phyloP scores from a whole-genome alignment of 192 early-diverging fungal genomes.

The Mortierella alpina region DNA sequence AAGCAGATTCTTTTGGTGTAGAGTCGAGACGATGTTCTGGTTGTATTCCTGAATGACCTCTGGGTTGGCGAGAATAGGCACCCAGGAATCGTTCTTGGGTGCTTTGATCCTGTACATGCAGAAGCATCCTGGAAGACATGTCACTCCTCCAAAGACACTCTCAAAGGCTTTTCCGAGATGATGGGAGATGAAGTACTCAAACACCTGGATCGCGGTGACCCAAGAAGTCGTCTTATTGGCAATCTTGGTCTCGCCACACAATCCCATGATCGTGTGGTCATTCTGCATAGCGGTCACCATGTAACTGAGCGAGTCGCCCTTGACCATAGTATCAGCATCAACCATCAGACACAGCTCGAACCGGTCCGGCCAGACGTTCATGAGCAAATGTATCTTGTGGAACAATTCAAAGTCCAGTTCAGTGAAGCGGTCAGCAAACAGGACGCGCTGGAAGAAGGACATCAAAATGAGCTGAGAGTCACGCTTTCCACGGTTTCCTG shows the following conservation, averaged over 20 bases:
- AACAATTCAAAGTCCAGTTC: conserved; percentile 94
- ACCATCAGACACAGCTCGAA: conserved; percentile 88
- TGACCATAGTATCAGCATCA: conserved; percentile 92
- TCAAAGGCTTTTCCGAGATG: conserved; percentile 96
- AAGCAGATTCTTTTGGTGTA: conserved; percentile 88
- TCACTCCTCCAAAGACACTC: conserved; percentile 96
- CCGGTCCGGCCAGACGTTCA: conserved; percentile 87
- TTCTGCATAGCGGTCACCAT: conserved; percentile 95
- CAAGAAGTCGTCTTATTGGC: conserved; percentile 89
- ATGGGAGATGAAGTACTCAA: conserved; percentile 99
- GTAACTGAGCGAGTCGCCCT: conserved; percentile 79
- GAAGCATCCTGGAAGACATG: conserved; percentile 97
- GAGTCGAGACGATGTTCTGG: conserved; percentile 81
- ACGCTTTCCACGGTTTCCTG: conserved; percentile 95
- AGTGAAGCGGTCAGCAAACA: conserved; percentile 89
- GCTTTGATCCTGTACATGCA: conserved; percentile 98
- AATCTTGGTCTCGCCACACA: conserved; percentile 98
- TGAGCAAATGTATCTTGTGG: conserved; percentile 80
- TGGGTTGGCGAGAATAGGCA: conserved; percentile 89
- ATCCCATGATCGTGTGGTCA: conserved; percentile 92
- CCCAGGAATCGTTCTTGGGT: conserved; percentile 73
- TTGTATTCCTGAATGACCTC: conserved; percentile 87
- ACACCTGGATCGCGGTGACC: conserved; percentile 94
- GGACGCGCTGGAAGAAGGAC: conserved; percentile 87
- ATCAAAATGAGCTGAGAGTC: conserved; percentile 97